Evolutionary conservation across 139 green algal genomes (phyloP).

Genomic region (Desmodesmus armatus): DNA sequence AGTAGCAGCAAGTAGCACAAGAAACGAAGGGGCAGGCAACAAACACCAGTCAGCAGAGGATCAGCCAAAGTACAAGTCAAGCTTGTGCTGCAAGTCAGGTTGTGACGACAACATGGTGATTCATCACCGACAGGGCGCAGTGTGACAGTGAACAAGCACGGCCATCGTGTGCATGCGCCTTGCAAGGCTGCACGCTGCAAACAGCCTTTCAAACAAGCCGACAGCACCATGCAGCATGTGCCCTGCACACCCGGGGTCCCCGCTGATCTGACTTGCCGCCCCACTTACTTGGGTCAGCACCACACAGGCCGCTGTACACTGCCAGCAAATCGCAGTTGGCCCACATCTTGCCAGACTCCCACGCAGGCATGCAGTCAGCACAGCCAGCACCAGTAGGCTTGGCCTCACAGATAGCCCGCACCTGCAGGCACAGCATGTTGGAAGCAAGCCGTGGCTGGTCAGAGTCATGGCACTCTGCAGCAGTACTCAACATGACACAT

Average conservation of each 20-base stretch:
- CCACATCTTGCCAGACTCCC: neutral
- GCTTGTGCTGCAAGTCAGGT: neutral
- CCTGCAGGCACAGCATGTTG: slow-evolving; percentile 5
- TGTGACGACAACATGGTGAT: neutral
- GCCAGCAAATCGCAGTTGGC: slow-evolving; percentile 31
- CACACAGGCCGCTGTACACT: slow-evolving; percentile 7
- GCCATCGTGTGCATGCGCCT: neutral
- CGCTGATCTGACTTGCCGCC: neutral
- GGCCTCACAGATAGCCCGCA: neutral
- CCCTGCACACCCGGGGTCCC: neutral
- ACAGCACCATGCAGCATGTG: neutral
- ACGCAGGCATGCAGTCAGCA: slow-evolving; percentile 15
- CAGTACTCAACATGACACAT: neutral
- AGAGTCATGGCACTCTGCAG: too few relatives aligned
- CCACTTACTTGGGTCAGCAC: slow-evolving; percentile 13
- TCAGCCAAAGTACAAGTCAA: neutral
- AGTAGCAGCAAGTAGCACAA: too few relatives aligned
- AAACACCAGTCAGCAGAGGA: neutral
- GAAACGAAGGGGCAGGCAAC: neutral
- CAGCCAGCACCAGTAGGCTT: slow-evolving; percentile 9
- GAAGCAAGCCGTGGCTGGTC: too few relatives aligned
- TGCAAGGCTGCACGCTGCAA: neutral
- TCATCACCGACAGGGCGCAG: neutral
- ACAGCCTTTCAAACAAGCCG: neutral
- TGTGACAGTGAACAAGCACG: neutral